Evolutionary conservation across 345 rosid genomes (phyloP), one percentile per base, ranked within the genome.

Genomic region (Eutrema japonicum): DNA sequence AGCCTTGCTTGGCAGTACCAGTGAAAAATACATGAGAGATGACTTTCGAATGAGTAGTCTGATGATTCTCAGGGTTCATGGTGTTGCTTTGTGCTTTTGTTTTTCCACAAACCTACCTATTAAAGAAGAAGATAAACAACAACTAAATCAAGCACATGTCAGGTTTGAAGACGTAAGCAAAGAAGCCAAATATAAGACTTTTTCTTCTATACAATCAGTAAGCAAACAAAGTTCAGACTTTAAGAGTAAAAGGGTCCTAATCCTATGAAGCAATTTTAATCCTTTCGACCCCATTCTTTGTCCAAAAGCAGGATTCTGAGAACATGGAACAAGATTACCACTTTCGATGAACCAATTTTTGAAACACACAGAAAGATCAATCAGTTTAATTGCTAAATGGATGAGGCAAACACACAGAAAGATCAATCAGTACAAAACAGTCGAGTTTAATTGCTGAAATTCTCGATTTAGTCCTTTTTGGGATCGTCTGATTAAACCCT

Each of bases 1-100:
- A 27, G 57, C 89, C 81, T 76, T 73, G 78, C n/a, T 76, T 85
- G 14, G 89, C 94, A 63, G 88, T 82, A 70, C 96, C 97, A n/a
- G 67, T 80, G 29, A 72, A 60, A 46, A 70, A 64, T 7, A 76
- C 78, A 66, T 71, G 76, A 3, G 80, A 58, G 54, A 77, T 77
- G 30, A 71, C 72, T 71, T 77, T 77, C 5, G 80, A 71, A 18
- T 64, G 72, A 55, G 29, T 22, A 55, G 51, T 22, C 18, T 63
- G 69, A 53, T 53, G 38, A 76, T 33, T 77, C 63, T 5, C 49
- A 57, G 63, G 1, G 45, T 64, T 71, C 80, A 77, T 71, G 62
- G 68, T 42, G 32, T 60, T 51, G 46, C 8, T 53, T 55, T 16
- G 9, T 16, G 51, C 10, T 32, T 10, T 2, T 38, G 26, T 55